Conservation (phyloP, 805 yeast species). For the Metschnikowia aberdeeniae region DNA sequence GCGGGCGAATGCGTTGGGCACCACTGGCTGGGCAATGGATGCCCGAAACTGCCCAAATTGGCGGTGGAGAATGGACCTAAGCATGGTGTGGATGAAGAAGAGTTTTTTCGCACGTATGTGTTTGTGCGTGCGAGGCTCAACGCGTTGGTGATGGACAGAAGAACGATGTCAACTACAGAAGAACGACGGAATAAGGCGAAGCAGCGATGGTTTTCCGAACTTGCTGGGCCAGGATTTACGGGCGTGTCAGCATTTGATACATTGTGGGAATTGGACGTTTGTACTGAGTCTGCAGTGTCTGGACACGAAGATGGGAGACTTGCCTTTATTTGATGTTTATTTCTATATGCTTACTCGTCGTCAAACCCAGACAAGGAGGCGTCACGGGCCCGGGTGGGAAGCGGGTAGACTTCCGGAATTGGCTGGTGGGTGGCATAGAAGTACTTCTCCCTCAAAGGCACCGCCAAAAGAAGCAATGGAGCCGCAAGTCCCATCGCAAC, state of each 20-base stretch:
- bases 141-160: neutral
- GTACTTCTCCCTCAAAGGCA: conserved; percentile 68
- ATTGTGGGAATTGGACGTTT: too few relatives aligned
- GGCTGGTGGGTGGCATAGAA: conserved; percentile 62
- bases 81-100: conserved; percentile 2
- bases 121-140: neutral
- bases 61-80: conserved; percentile 5
- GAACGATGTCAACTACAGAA: too few relatives aligned
- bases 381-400: conserved; percentile 55
- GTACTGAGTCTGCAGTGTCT: too few relatives aligned
- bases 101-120: neutral
- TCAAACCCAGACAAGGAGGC: conserved; percentile 49
- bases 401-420: conserved; percentile 57
- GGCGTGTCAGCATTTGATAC: too few relatives aligned
- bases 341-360: conserved; percentile 27
- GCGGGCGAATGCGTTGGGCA: neutral
- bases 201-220: too few relatives aligned
- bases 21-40: neutral
- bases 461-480: conserved; percentile 56
- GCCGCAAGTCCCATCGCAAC: conserved; percentile 62
- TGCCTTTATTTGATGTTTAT: neutral
- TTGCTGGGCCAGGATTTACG: too few relatives aligned
- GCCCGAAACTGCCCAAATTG: neutral
- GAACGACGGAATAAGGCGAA: too few relatives aligned
- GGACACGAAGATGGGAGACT: too few relatives aligned